phyloP scores from a whole-genome alignment of 257 asterid genomes.

The Penstemon barbatus region DNA sequence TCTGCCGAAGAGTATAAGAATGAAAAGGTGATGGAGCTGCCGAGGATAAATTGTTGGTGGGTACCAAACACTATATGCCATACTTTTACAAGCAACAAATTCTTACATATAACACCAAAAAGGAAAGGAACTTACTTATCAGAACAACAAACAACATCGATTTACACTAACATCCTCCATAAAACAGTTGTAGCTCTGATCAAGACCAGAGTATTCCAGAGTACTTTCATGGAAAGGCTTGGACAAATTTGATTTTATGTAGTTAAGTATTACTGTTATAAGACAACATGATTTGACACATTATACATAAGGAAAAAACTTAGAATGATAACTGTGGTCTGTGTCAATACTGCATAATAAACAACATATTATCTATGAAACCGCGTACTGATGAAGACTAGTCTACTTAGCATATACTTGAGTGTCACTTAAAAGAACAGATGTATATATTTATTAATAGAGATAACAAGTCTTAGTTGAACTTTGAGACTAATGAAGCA shows the following conservation, averaged over 20 bases:
- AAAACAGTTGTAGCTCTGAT: background rate
- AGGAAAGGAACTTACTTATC: background rate
- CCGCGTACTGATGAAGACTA: background rate
- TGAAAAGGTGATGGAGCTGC: slow-evolving; percentile 24
- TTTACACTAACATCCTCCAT: slow-evolving; percentile 8
- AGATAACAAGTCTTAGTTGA: background rate
- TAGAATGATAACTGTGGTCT: too few species aligned
- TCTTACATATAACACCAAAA: background rate
- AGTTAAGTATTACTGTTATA: background rate
- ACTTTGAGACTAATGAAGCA: background rate
- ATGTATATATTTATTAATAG: too few species aligned
- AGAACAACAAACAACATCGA: background rate
- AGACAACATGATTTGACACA: background rate
- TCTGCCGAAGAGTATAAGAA: slow-evolving; percentile 48
- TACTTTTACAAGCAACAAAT: slow-evolving; percentile 17
- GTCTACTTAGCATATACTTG: too few species aligned
- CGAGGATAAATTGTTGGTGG: slow-evolving; percentile 6
- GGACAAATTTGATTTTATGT: slow-evolving; percentile 2
- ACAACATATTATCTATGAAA: background rate
- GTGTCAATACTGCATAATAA: background rate
- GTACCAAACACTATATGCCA: background rate
- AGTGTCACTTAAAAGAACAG: background rate
- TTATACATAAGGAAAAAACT: background rate
- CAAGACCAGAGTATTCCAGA: slow-evolving; percentile 6
- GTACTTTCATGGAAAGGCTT: background rate